Conservation (phyloP, 257 asterid species). For the Pogostemon cablin region DNA sequence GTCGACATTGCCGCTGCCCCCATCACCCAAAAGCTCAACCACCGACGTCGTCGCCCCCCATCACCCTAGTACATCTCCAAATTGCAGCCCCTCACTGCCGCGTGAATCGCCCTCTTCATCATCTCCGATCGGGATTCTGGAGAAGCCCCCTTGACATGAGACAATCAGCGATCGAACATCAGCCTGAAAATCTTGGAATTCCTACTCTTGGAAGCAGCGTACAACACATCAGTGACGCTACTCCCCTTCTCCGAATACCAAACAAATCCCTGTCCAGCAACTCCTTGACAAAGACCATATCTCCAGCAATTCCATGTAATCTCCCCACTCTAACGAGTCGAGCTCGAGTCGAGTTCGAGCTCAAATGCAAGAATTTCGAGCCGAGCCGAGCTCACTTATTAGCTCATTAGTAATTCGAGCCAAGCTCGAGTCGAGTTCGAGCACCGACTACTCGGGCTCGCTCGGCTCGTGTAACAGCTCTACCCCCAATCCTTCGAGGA, state of each 20-base stretch:
- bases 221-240: slow-evolving; percentile 87
- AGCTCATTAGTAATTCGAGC: too few relatives aligned
- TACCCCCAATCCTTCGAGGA: too few relatives aligned
- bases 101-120: slow-evolving; percentile 55
- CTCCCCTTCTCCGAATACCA: slow-evolving; percentile 96
- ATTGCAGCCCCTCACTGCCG: slow-evolving; percentile 87
- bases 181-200: slow-evolving; percentile 59
- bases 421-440: too few relatives aligned
- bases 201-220: slow-evolving; percentile 83
- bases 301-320: slow-evolving; percentile 56
- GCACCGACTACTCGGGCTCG: too few relatives aligned
- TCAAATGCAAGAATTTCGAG: too few relatives aligned
- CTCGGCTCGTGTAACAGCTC: too few relatives aligned
- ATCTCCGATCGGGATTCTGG: slow-evolving; percentile 56
- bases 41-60: too few relatives aligned
- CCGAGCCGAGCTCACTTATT: too few relatives aligned
- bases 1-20: slow-evolving; percentile 51
- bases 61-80: too few relatives aligned
- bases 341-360: too few relatives aligned
- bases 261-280: slow-evolving; percentile 58
- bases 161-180: slow-evolving; percentile 51
- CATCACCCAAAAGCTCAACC: slow-evolving; percentile 53
- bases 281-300: slow-evolving; percentile 56
- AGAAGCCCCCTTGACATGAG: slow-evolving; percentile 37
- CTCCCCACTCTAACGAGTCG: too few relatives aligned